Evolutionary conservation across 768 basidiomycete genomes (phyloP).

Genomic region (Lactarius psammicola): DNA sequence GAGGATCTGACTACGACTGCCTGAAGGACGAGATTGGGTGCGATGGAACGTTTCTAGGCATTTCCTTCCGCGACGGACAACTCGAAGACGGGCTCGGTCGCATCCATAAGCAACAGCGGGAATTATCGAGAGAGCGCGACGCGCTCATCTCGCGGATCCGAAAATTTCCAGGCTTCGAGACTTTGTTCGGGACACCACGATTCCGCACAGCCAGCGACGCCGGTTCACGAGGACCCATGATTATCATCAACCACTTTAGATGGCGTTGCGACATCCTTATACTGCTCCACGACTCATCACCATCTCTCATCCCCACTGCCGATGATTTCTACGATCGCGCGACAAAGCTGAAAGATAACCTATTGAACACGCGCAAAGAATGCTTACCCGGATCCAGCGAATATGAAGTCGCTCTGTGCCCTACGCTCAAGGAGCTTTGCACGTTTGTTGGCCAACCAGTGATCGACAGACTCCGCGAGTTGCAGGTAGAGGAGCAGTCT

Average conservation of each 20-base stretch:
- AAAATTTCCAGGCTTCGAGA: background rate
- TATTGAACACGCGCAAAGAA: background rate
- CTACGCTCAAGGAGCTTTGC: background rate
- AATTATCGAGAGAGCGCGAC: background rate
- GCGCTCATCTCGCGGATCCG: background rate
- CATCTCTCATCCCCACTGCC: background rate
- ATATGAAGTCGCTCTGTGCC: background rate
- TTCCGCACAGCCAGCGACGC: background rate
- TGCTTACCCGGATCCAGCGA: background rate
- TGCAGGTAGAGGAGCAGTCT: background rate
- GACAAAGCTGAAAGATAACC: background rate
- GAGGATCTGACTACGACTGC: background rate
- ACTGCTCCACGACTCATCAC: background rate
- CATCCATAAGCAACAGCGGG: background rate
- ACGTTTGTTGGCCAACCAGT: slow-evolving; percentile 2
- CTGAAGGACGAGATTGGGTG: background rate
- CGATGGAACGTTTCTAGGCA: background rate
- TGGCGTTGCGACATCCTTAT: slow-evolving; percentile 15
- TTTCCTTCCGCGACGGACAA: background rate
- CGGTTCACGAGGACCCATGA: slow-evolving; percentile 13
- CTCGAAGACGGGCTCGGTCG: background rate
- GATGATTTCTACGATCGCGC: background rate
- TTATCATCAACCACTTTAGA: slow-evolving; percentile 4
- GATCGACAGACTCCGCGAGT: background rate
- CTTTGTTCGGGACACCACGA: background rate